Evolutionary conservation across 345 rosid genomes (phyloP), one percentile per base, ranked within the genome.

Genomic region (Diplotaxis tenuifolia): DNA sequence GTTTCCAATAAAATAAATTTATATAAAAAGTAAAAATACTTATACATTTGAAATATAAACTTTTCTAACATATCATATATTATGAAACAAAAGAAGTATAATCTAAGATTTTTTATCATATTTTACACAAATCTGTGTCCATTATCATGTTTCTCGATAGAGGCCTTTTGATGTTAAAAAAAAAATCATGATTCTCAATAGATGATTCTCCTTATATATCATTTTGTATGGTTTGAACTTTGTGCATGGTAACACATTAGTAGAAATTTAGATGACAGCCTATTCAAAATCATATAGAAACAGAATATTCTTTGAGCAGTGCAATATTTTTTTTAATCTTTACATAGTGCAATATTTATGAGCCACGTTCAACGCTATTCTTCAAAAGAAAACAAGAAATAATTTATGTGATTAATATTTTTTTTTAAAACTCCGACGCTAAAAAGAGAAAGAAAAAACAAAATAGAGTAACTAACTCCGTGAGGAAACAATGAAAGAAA

Each of bases 401-500:
- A 2, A 25, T 25, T 25, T 25, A 25, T 25, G 28, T 25, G 28
- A 25, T 25, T 4, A 25, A 25, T 25, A 25, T 25, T 25, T 25
- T 25, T 25, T 29, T 3, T 45, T 57, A 31, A 42, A 14, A 23
- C 4, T 64, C n/a, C n/a, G 53, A 66, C 31, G 16, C 18, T 4
- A 29, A 4, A 29, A 29, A 29, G 38, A 38, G 16, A 56, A 4
- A 40, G 15, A 56, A 56, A 55, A 21, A 12, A 34, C 14, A 11
- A n/a, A 1, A 47, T 5, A 32, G 22, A 10, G 15, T 31, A 32
- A 9, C 15, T 15, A 54, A 66, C 67, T 14, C 55, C 53, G 73
- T 59, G 60, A 67, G 66, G 65, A 47, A 59, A 59, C n/a, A 38
- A 38, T 1, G 61, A 50, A 47, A 29, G 18, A 55, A 29, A 67